Base-by-base conservation (phyloP, 768 basidiomycete species). In the Russula compacta region DNA sequence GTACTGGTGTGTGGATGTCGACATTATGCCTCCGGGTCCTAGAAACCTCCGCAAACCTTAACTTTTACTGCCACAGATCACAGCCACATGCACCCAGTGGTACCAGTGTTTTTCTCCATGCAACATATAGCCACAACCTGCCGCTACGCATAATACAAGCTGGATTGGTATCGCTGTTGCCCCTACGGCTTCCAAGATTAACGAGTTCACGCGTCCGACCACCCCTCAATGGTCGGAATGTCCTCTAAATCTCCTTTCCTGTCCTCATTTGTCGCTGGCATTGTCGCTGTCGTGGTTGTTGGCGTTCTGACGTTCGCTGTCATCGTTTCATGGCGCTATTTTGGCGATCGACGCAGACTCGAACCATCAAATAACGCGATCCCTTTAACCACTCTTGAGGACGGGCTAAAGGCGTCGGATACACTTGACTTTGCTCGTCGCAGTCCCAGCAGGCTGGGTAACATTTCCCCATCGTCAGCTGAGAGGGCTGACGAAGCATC, bases 401-500 rank as follows among this genome's bases (percentile, higher is more conserved):
- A 63, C 24, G 61, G 61, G n/a, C 19, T 19, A 9, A 8, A 21
- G n/a, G 35, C 24, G n/a, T 15, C 39, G 24, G 35, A 19, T 11
- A 10, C 36, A 9, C 46, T 53, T 19, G 56, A 53, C 19, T 33
- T 48, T 43, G 48, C 57, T 14, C 48, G n/a, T 42, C 56, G 61
- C 39, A 40, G 61, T 35, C 57, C 56, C 52, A 63, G 51, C 44
- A 43, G 56, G 46, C 50, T 58, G 56, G 61, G 61, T 63, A 39
- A 39, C 32, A 36, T 43, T 32, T 49, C 40, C 21, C 51, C 61
- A 42, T 29, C 15, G 38, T 48, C 44, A 52, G 50, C 29, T 7
- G 43, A 19, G 24, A 33, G 29, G 14, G 51, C 39, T 29, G 51
- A 53, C 29, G 46, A 49, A 19, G 21, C n/a, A 42, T 17, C 32